Base-by-base conservation (phyloP, 2,329 filamentous ascomycete species). In the Phialophora macrospora region DNA sequence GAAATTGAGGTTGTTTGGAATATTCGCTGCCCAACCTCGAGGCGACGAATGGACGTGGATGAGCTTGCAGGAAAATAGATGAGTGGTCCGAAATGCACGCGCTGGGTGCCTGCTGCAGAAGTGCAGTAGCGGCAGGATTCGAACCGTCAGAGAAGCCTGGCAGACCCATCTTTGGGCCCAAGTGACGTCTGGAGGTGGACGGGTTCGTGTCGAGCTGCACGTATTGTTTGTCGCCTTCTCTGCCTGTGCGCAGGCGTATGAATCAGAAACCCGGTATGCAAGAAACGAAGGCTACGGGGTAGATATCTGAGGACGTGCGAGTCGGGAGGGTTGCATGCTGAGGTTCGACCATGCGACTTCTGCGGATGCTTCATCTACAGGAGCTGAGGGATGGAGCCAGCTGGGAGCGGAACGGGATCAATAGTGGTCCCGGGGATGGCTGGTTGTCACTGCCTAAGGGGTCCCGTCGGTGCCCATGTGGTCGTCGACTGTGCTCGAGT, bases 11-110 rank as follows among this genome's bases (percentile, higher is more conserved):
- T 54, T 46, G 26, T 46, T 8, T 34, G 28, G 22, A 54, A 60
- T 60, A 59, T 69, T 69, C 52, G 63, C 32, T 55, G 67, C 67
- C 67, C 67, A 69, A 69, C 67, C 49, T 46, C 55, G 63, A 69
- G 62, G 64, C 67, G 48, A 61, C 67, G 67, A 69, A 69, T 69
- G 44, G 64, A 56, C 52, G 44, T 32, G 30, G 60, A 56, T 46
- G 48, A 38, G 49, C 49, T 12, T 38, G 59, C 26, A 55, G 28
- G 49, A 61, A 51, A 54, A 49, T 38, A 59, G 51, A 52, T 65
- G 41, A 69, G 55, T 69, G 64, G 64, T 48, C 28, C 28, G 48
- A 63, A 55, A 12, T 46, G 58, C 52, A 65, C 51, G 59, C 52
- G 55, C 30, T 55, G 28, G 48, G 55, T 46, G 34, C 49, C 51